A percentile compares a stretch with the other conserved stretches of the same genome.
These are phyloP conservation scores for Barnettozyma californica DNA, from an alignment of 805 yeast species.

Conservation along the genomic window DNA sequence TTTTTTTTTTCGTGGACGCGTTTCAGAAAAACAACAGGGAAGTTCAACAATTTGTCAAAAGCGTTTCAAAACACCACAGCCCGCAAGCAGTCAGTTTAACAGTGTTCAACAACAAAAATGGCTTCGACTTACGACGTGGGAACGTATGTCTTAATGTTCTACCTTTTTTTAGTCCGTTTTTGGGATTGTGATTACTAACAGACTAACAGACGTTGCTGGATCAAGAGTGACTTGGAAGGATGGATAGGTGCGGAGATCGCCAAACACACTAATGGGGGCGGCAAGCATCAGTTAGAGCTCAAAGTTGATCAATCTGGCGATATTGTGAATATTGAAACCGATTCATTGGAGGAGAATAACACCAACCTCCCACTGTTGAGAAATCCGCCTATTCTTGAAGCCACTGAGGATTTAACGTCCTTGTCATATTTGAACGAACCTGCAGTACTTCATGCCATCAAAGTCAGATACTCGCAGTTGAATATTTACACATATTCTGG, in stretches of 20 bases:
- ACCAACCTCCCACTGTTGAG: constrained; percentile 69
- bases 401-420: constrained; percentile 91
- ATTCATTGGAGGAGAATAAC: constrained; percentile 25
- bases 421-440: constrained; percentile 93
- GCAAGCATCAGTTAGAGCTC: constrained; percentile 45
- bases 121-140: constrained; percentile 46
- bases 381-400: constrained; percentile 88
- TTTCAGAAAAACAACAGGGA: background rate
- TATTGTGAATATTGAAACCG: constrained; percentile 43
- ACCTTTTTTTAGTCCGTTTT: background rate
- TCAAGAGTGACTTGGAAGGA: constrained; percentile 62
- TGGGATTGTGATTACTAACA: constrained; percentile 24
- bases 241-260: constrained; percentile 69
- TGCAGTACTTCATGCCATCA: constrained; percentile 91
- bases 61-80: background rate
- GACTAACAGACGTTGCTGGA: constrained; percentile 63
- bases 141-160: constrained; percentile 35
- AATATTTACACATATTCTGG: constrained; percentile 95
- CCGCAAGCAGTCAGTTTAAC: constrained; percentile 1
- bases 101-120: constrained; percentile 19
- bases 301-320: constrained; percentile 46
- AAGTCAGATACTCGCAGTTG: constrained; percentile 80
- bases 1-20: constrained; percentile 1
- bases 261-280: constrained; percentile 36
- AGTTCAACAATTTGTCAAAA: background rate